phyloP scores from a whole-genome alignment of 2,329 filamentous ascomycete species.

The Diaporthe caulivora region DNA sequence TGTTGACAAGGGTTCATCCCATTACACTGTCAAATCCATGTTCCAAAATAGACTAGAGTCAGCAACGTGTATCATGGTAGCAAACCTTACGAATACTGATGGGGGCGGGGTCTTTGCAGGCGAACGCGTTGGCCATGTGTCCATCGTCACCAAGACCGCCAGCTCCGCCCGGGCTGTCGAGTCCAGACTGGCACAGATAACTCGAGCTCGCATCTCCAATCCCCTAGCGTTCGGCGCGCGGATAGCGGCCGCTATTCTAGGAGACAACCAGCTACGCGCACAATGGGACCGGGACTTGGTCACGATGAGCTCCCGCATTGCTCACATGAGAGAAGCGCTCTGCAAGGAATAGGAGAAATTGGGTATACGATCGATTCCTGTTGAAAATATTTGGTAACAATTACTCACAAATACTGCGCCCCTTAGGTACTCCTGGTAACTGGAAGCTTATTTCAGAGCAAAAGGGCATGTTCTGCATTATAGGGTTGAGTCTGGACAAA shows the following conservation, averaged over 20 bases:
- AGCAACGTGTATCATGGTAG: background rate
- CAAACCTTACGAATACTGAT: background rate
- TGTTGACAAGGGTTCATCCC: no score
- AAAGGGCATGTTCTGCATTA: slow-evolving; percentile 57
- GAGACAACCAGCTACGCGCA: slow-evolving; percentile 43
- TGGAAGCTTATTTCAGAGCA: slow-evolving; percentile 54
- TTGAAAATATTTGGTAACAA: no score
- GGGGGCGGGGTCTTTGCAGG: slow-evolving; percentile 39
- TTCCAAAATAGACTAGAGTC: no score
- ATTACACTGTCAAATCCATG: no score
- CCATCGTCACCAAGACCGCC: slow-evolving; percentile 44
- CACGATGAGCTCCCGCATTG: slow-evolving; percentile 53
- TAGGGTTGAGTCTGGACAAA: slow-evolving; percentile 62
- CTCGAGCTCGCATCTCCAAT: slow-evolving; percentile 51
- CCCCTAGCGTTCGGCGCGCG: slow-evolving; percentile 51
- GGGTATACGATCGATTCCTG: slow-evolving; percentile 1
- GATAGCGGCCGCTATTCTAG: slow-evolving; percentile 50
- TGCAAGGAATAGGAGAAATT: slow-evolving; percentile 48
- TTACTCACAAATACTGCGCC: background rate
- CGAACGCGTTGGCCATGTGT: slow-evolving; percentile 49
- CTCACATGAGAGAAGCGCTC: slow-evolving; percentile 49
- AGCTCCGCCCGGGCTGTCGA: slow-evolving; percentile 40
- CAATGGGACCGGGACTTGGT: slow-evolving; percentile 52
- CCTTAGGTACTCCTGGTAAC: slow-evolving; percentile 47
- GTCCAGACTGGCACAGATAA: slow-evolving; percentile 48